Evolutionary conservation across 1,139 yeast genomes (phyloP).

Genomic region (Wickerhamiella infanticola): DNA sequence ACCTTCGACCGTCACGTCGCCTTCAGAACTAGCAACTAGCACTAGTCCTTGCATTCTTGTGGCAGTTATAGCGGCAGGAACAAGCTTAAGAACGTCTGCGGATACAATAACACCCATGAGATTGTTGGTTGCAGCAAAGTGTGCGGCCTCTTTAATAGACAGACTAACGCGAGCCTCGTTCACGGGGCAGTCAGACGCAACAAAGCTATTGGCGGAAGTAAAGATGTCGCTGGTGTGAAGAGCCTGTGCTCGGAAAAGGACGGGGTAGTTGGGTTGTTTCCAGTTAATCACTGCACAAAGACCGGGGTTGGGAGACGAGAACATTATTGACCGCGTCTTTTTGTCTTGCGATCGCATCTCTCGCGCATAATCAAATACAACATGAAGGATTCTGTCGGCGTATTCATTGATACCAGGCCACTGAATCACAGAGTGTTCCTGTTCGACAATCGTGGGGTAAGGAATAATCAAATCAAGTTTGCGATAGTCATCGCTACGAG

Average conservation of each 20-base stretch:
- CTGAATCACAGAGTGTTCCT: slow-evolving; percentile 9
- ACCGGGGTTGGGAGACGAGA: slow-evolving; percentile 73
- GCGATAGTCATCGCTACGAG: neutral
- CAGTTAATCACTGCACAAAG: slow-evolving; percentile 88
- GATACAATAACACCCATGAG: slow-evolving; percentile 73
- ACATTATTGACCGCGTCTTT: slow-evolving; percentile 35
- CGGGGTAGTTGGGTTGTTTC: slow-evolving; percentile 98
- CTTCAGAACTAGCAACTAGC: slow-evolving; percentile 42
- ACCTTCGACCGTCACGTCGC: slow-evolving; percentile 25
- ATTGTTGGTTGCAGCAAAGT: slow-evolving; percentile 68
- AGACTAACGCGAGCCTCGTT: slow-evolving; percentile 33
- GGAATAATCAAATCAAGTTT: slow-evolving; percentile 56
- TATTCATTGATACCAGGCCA: slow-evolving; percentile 44
- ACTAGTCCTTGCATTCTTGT: slow-evolving; percentile 72
- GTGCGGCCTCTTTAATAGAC: slow-evolving; percentile 45
- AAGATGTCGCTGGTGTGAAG: slow-evolving; percentile 18
- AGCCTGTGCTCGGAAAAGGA: slow-evolving; percentile 57
- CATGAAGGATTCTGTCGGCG: slow-evolving; percentile 57
- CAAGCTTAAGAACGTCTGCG: slow-evolving; percentile 48
- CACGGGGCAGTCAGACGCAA: slow-evolving; percentile 7
- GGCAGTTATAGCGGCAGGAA: slow-evolving; percentile 60
- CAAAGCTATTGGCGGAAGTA: slow-evolving; percentile 22
- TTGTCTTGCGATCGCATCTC: slow-evolving; percentile 15
- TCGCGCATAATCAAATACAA: slow-evolving; percentile 61
- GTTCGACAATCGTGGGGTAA: slow-evolving; percentile 54